These are phyloP conservation scores for Penicillium sclerotiorum DNA, from an alignment of 2,329 filamentous ascomycete species.

Conservation along the genomic window DNA sequence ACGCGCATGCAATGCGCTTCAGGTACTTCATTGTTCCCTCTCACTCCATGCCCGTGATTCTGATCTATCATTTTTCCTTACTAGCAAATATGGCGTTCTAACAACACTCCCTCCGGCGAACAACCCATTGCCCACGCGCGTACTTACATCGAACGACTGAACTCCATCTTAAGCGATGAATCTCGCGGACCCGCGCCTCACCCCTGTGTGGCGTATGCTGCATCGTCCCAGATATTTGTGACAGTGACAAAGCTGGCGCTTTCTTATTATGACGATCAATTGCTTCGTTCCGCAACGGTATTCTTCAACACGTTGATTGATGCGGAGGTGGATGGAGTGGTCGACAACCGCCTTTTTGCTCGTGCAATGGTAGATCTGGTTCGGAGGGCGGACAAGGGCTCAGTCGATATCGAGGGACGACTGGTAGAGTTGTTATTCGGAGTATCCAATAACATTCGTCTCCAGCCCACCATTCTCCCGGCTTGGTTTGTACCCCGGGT, in stretches of 20 bases:
- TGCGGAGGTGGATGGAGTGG: constrained; percentile 92
- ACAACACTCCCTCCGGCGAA: constrained; percentile 54
- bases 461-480: constrained; percentile 82
- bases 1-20: constrained; percentile 61
- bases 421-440: constrained; percentile 94
- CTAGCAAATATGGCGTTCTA: constrained; percentile 64
- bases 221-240: constrained; percentile 84
- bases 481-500: constrained; percentile 81
- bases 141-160: constrained; percentile 58
- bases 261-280: constrained; percentile 78
- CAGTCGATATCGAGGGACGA: constrained; percentile 79
- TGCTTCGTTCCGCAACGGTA: constrained; percentile 80
- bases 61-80: constrained; percentile 8
- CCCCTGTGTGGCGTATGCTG: constrained; percentile 85
- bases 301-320: constrained; percentile 93
- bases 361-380: constrained; percentile 84
- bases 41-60: background rate
- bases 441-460: constrained; percentile 91
- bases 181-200: constrained; percentile 85
- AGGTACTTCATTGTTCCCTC: constrained; percentile 42
- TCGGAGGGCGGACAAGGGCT: constrained; percentile 67
- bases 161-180: constrained; percentile 80
- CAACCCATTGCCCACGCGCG: constrained; percentile 55
- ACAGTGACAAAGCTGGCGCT: constrained; percentile 87
- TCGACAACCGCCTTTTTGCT: constrained; percentile 84